Evolutionary conservation across 345 rosid genomes (phyloP).

Genomic region (Salix caprea): DNA sequence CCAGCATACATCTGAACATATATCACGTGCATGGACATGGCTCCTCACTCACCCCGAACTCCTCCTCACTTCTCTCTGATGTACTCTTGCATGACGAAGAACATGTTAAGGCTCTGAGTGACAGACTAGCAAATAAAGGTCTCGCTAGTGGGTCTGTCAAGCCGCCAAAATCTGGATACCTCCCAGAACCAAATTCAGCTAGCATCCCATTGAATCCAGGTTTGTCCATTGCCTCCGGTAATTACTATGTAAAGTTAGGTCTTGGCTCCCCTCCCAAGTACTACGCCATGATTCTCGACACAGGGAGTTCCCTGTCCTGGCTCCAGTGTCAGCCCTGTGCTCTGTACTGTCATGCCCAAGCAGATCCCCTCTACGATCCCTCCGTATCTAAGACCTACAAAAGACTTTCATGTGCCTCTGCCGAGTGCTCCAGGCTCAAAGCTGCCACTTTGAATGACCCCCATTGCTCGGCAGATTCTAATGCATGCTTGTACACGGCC

Average conservation of each 20-base stretch:
- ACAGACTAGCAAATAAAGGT: slow-evolving; percentile 8
- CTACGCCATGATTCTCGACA: slow-evolving; percentile 45
- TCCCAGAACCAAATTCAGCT: slow-evolving; percentile 17
- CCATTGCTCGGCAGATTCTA: background rate
- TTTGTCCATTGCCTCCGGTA: slow-evolving; percentile 36
- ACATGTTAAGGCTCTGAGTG: slow-evolving; percentile 20
- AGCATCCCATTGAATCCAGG: slow-evolving; percentile 29
- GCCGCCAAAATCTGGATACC: slow-evolving; percentile 5
- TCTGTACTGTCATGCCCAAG: slow-evolving; percentile 35
- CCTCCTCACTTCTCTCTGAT: slow-evolving; percentile 11
- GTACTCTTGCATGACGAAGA: slow-evolving; percentile 30
- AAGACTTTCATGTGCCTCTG: slow-evolving; percentile 10
- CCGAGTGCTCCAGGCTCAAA: slow-evolving; percentile 35
- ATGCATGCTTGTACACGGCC: slow-evolving; percentile 33
- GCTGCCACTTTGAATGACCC: slow-evolving; percentile 42
- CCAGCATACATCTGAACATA: slow-evolving; percentile 17
- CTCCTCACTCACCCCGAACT: slow-evolving; percentile 14
- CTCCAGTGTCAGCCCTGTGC: slow-evolving; percentile 47
- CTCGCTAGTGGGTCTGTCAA: background rate
- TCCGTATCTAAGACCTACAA: slow-evolving; percentile 35
- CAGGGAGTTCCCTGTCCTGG: slow-evolving; percentile 54
- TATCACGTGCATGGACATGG: slow-evolving; percentile 27
- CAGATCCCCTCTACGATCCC: slow-evolving; percentile 40
- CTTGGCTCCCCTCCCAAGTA: slow-evolving; percentile 42
- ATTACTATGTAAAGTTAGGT: slow-evolving; percentile 39